Percentiles rank a stretch among this genome's conserved stretches.
Evolutionary conservation across 2,329 filamentous ascomycete species (phyloP).

Genomic region (Nigrospora oryzae): DNA sequence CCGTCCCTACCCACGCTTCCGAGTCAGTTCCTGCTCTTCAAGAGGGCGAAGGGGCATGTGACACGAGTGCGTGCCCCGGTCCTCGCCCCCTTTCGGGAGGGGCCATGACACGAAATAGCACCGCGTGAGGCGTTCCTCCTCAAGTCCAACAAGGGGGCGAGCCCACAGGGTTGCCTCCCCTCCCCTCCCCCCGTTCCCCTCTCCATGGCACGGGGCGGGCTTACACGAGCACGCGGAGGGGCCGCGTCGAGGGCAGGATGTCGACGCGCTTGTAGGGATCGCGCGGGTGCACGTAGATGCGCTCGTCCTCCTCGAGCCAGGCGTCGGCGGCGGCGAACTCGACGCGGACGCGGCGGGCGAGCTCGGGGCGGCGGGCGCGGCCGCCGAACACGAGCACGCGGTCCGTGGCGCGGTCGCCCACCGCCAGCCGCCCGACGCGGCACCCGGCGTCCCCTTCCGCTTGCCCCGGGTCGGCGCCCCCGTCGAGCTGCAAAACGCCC

Average conservation of each 20-base stretch:
- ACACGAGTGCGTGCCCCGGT: no score
- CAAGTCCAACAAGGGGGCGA: no score
- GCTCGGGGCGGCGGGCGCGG: constrained; percentile 4
- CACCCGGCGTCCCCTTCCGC: not conserved
- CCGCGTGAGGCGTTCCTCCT: no score
- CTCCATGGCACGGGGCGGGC: constrained; percentile 9
- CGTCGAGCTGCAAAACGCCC: constrained; percentile 2
- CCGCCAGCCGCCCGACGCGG: no score
- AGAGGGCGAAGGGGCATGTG: no score
- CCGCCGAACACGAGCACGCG: constrained; percentile 14
- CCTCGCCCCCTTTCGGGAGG: no score
- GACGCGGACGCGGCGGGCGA: constrained; percentile 14
- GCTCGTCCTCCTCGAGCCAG: constrained; percentile 49
- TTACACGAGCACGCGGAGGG: constrained; percentile 32
- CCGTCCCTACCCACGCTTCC: not conserved
- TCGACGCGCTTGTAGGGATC: constrained; percentile 61
- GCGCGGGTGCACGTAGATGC: constrained; percentile 55
- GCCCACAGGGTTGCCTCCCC: no score
- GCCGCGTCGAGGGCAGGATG: constrained; percentile 45
- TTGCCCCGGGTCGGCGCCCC: not conserved
- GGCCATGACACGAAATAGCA: no score
- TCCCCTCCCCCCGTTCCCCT: not conserved
- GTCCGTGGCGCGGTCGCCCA: constrained; percentile 8
- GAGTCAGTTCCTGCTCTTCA: no score
- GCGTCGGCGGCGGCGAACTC: constrained; percentile 13